Evolutionary conservation across 2,329 filamentous ascomycete species (phyloP).

Genomic region (Nothopassalora personata): DNA sequence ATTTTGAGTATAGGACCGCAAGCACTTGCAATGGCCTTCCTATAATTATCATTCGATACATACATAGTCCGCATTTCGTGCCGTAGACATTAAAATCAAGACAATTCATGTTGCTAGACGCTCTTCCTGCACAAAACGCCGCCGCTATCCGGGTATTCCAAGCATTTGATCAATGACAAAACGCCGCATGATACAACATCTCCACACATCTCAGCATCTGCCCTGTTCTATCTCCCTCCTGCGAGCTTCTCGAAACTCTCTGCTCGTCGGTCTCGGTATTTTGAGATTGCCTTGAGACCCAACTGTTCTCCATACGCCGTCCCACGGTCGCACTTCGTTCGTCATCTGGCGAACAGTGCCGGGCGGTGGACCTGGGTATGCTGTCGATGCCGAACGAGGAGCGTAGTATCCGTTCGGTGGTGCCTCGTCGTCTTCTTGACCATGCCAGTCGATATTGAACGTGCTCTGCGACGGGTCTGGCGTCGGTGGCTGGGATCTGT

Average conservation of each 20-base stretch:
- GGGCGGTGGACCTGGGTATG: conserved; percentile 15
- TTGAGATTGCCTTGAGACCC: neutral
- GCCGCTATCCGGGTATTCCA: conserved; percentile 7
- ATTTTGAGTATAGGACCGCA: conserved; percentile 28
- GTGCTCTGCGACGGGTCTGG: conserved; percentile 36
- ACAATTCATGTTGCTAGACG: neutral
- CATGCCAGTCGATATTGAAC: conserved; percentile 39
- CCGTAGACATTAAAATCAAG: neutral
- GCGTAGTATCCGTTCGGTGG: conserved; percentile 28
- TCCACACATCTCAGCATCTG: neutral
- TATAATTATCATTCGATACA: conserved; percentile 31
- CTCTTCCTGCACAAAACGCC: neutral
- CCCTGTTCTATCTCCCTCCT: conserved; percentile 17
- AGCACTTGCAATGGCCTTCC: conserved; percentile 15
- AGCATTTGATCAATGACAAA: neutral
- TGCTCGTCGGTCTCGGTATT: conserved; percentile 12
- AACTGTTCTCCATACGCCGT: conserved; percentile 25
- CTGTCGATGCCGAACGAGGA: conserved; percentile 16
- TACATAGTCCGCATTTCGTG: neutral
- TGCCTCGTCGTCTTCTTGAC: conserved; percentile 24
- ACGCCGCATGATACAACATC: neutral
- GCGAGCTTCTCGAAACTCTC: conserved; percentile 16
- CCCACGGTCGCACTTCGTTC: conserved; percentile 27
- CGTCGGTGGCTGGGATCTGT: conserved; percentile 25
- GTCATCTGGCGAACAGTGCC: conserved; percentile 18